Base-by-base conservation (phyloP, 306 rosid species). In the Ormosia semicastrata region DNA sequence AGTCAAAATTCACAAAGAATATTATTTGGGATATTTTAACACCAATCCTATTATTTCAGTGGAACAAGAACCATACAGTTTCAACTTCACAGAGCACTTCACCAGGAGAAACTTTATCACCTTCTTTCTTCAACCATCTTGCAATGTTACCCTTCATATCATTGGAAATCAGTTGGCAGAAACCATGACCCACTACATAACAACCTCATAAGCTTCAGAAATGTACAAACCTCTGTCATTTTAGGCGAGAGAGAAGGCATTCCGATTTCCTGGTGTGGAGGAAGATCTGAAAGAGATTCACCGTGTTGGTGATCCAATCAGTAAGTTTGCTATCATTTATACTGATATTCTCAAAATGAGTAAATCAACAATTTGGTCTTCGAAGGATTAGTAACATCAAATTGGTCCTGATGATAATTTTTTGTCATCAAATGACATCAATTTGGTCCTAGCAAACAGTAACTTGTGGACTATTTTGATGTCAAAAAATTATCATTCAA, bases 31-130 rank as follows among this genome's bases (percentile, higher is more conserved):
- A 65, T 71, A 44, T 30, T 58, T 49, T 30, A 76, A 53, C 14
- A 59, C 46, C 8, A 84, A 8, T 17, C 68, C 39, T 65, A 66
- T 52, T 64, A 36, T 36, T 36, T 81, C 52, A 65, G 71, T 8
- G 68, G 70, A 70, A 41, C 66, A 71, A 82, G 77, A 87, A 79
- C 88, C 87, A 58, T 93, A 95, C 99, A 81, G 99, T 95, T 92
- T 95, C 99, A 85, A 95, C 94, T 93, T 95, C 99, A 89, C 98
- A 95, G 12, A 95, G 96, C 79, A 95, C 98, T 87, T 93, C 98
- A 82, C 98, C 98, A 36, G 96, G 86, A 75, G 99, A 52, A 73
- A 95, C 63, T 84, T 92, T 91, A 60, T 95, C 99, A 62, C 99
- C 98, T 89, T 95, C 99, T 89, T 95, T 93, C 90, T 95, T 95